Evolutionary conservation across 202 grass and related monocot species (phyloP).

Genomic region (Setaria italica): DNA sequence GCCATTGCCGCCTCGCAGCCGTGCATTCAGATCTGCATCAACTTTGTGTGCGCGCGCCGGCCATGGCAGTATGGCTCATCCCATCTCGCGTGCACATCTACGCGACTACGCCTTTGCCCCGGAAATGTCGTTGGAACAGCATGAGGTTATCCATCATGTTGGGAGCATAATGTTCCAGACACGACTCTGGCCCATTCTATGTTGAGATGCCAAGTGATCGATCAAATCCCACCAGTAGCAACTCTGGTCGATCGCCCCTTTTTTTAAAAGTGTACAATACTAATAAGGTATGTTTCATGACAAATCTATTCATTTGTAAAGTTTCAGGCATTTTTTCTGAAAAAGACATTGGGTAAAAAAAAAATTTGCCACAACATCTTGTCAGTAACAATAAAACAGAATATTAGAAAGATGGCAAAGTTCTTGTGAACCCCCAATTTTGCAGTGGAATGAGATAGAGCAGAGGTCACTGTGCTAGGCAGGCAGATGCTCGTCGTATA

Average conservation of each 20-base stretch:
- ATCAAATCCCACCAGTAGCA: background rate
- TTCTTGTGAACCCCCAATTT: too few species aligned
- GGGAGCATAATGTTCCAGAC: background rate
- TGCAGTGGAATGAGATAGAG: too few species aligned
- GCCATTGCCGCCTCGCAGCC: background rate
- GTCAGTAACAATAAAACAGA: too few species aligned
- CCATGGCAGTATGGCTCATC: background rate
- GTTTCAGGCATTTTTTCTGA: too few species aligned
- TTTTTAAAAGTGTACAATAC: too few species aligned
- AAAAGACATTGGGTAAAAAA: too few species aligned
- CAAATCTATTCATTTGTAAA: too few species aligned
- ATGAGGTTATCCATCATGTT: background rate
- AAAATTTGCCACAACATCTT: too few species aligned
- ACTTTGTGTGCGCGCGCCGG: background rate
- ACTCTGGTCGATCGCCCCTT: too few species aligned
- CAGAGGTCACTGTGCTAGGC: background rate
- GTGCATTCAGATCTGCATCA: background rate
- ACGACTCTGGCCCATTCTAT: background rate
- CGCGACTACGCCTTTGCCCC: background rate
- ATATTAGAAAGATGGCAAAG: too few species aligned
- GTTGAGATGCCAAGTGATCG: background rate
- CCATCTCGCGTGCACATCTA: background rate
- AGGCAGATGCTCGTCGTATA: background rate
- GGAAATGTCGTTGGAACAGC: background rate
- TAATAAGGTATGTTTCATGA: too few species aligned